These are phyloP conservation scores for Entomortierella beljakovae DNA, from an alignment of 192 early-diverging fungal genomes.

Conservation along the genomic window DNA sequence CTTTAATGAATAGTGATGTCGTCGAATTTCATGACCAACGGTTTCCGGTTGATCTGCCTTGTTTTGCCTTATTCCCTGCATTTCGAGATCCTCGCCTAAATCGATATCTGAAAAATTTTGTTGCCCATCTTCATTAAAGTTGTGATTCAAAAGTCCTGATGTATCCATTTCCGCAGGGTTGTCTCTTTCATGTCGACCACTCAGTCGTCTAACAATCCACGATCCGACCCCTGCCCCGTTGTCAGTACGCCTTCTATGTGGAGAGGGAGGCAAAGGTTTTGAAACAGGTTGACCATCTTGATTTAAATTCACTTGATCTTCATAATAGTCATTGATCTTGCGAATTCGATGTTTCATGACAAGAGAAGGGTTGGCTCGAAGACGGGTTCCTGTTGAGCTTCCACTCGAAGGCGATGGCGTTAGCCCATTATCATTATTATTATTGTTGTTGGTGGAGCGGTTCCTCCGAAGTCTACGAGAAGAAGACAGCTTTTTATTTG, in stretches of 20 bases:
- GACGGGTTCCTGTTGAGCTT: too few species aligned
- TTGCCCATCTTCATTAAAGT: too few species aligned
- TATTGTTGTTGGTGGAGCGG: too few species aligned
- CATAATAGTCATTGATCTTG: constrained; percentile 9
- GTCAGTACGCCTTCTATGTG: too few species aligned
- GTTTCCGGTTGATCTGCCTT: neutral
- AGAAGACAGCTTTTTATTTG: too few species aligned
- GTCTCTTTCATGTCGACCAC: too few species aligned
- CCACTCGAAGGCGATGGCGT: too few species aligned
- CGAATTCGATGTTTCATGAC: constrained; percentile 15
- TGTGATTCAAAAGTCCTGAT: neutral
- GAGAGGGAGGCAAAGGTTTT: neutral
- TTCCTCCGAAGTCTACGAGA: too few species aligned
- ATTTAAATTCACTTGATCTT: neutral
- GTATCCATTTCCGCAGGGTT: constrained; percentile 3
- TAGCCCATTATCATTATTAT: too few species aligned
- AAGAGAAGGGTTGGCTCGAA: constrained; percentile 10
- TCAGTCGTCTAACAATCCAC: too few species aligned
- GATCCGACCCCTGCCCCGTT: too few species aligned
- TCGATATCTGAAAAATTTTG: too few species aligned
- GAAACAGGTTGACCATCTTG: neutral
- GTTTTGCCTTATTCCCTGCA: neutral
- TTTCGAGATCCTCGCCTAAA: neutral
- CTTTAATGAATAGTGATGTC: neutral
- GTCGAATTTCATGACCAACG: neutral